These are phyloP conservation scores for Babesia bigemina DNA, from an alignment of 169 alveolate genomes.

Conservation along the genomic window DNA sequence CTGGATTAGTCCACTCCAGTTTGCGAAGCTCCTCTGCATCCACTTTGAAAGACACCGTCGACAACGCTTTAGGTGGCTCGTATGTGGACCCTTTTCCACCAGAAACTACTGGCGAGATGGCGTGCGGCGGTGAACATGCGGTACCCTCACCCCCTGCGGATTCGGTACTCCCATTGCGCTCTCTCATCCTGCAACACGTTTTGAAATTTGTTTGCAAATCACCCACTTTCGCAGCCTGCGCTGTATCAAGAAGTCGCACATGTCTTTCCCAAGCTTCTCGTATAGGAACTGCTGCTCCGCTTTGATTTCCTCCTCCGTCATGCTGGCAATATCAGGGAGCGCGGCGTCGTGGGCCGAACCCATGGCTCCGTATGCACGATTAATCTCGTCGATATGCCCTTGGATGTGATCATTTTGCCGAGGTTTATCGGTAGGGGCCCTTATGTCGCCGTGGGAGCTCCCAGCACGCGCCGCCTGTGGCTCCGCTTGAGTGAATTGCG, in stretches of 20 bases:
- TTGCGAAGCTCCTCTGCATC: constrained; percentile 63
- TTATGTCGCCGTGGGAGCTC: not conserved
- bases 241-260: constrained; percentile 57
- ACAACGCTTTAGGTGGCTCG: too few relatives aligned
- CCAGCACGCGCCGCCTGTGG: not conserved
- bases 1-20: constrained; percentile 79
- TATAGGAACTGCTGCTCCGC: constrained; percentile 41
- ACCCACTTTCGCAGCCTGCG: constrained; percentile 37
- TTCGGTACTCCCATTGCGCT: not conserved
- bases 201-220: not conserved
- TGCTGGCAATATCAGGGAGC: constrained; percentile 9
- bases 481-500: constrained; percentile 2
- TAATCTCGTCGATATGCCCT: too few relatives aligned
- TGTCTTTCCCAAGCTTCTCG: constrained; percentile 49
- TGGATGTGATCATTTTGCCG: too few relatives aligned
- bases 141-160: not conserved
- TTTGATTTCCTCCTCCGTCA: constrained; percentile 43
- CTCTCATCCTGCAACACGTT: not conserved
- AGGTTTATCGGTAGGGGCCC: too few relatives aligned
- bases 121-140: not conserved
- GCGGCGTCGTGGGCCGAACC: not conserved
- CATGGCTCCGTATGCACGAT: not conserved
- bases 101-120: too few relatives aligned
- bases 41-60: constrained; percentile 15
- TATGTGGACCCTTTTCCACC: too few relatives aligned